A percentile compares a stretch with the other conserved stretches of the same genome.
These are phyloP conservation scores for Fusarium dimerum DNA, from an alignment of 2,329 filamentous ascomycete species.

Conservation along the genomic window DNA sequence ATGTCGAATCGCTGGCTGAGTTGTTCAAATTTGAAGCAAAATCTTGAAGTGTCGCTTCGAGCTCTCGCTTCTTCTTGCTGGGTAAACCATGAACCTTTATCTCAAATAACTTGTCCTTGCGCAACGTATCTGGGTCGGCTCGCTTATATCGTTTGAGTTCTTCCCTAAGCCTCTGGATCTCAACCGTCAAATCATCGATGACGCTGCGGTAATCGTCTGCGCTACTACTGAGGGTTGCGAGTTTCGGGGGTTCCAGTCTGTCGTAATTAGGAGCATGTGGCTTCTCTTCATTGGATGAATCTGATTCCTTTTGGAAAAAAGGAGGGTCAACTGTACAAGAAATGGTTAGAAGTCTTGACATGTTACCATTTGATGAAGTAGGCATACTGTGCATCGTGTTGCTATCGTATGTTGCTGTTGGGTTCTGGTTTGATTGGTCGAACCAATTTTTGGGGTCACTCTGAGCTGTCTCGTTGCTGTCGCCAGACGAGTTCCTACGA, in stretches of 20 bases:
- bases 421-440: conserved; percentile 53
- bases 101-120: conserved; percentile 79
- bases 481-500: conserved; percentile 47
- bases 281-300: conserved; percentile 52
- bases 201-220: conserved; percentile 78
- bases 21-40: conserved; percentile 67
- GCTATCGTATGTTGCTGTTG: conserved; percentile 43
- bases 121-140: conserved; percentile 64
- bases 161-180: conserved; percentile 77
- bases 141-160: conserved; percentile 72
- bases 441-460: conserved; percentile 59
- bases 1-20: conserved; percentile 45
- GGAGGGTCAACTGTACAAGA: conserved; percentile 48
- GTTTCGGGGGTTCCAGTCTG: conserved; percentile 30
- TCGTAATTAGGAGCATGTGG: conserved; percentile 23
- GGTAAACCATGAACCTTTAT: conserved; percentile 76
- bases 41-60: conserved; percentile 71
- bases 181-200: conserved; percentile 83
- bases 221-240: conserved; percentile 54
- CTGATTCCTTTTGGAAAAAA: conserved; percentile 55
- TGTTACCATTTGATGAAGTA: no score
- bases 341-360: no score
- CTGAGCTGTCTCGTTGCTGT: conserved; percentile 49
- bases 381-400: conserved; percentile 49
- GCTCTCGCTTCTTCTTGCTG: conserved; percentile 70